A percentile compares a stretch with the other conserved stretches of the same genome.
phyloP scores from a whole-genome alignment of 805 yeast genomes.

The Saturnispora zaruensis region DNA sequence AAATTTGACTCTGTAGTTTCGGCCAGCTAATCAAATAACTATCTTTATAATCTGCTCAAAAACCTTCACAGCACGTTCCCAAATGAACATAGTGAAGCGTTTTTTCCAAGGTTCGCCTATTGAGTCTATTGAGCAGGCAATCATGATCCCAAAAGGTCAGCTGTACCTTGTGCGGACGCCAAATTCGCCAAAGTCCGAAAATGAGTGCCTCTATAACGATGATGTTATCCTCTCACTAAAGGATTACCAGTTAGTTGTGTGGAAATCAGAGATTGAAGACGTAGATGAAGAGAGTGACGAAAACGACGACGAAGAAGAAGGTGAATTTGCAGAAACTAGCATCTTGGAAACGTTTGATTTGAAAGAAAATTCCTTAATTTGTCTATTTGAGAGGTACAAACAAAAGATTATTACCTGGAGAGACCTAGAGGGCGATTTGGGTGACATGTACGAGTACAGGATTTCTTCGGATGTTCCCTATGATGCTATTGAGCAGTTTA shows the following conservation, averaged over 20 bases:
- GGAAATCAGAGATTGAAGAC: constrained; percentile 62
- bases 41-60: not conserved
- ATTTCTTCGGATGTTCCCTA: constrained; percentile 51
- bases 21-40: not conserved
- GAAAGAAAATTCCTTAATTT: constrained; percentile 49
- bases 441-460: constrained; percentile 75
- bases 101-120: constrained; percentile 33
- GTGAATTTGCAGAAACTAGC: constrained; percentile 28
- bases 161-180: constrained; percentile 66
- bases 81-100: constrained; percentile 66
- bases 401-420: constrained; percentile 63
- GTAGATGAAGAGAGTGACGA: constrained; percentile 39
- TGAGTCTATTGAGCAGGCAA: constrained; percentile 46
- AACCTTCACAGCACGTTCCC: not conserved
- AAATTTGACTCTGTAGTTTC: not conserved
- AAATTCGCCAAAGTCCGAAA: constrained; percentile 76
- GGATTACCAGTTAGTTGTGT: constrained; percentile 51
- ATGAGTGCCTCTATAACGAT: constrained; percentile 75
- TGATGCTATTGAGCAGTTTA: constrained; percentile 54
- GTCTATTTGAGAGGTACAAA: constrained; percentile 41
- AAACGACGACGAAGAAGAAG: constrained; percentile 34
- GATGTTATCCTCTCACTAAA: constrained; percentile 44
- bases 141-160: constrained; percentile 70
- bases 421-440: constrained; percentile 78
- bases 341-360: constrained; percentile 72